Evolutionary conservation across 164 flowering plant genomes (phyloP), one percentile per base, ranked within the genome.

Genomic region (Umbellularia californica): DNA sequence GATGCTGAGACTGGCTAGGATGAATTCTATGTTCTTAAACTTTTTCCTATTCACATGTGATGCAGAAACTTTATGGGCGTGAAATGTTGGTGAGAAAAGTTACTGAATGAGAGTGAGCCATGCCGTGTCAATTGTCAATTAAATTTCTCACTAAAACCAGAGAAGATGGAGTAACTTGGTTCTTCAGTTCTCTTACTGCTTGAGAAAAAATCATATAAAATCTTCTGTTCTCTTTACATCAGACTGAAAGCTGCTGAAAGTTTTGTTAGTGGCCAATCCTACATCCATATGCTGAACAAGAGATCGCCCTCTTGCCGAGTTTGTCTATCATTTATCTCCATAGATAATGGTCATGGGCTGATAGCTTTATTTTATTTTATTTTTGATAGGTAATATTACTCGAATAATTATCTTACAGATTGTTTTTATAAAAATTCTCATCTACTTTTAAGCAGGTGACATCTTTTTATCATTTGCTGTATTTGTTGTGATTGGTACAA

Each of bases 21-120:
- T 28, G 69, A 15, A 67, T 67, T 12, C 9, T 27, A 6, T 14
- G 69, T 28, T 67, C 22, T 67, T 14, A 27, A 14, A 25, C n/a
- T 23, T 47, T 10, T 55, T 25, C n/a, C 69, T 67, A 17, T 67
- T 67, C n/a, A 28, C 28, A 13, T 67, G n/a, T 67, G 20, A 28
- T 68, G 64, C 83, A 82, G 85, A 81, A 77, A 41, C 72, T 75
- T 69, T 71, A 12, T 28, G 84, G 84, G 23, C 77, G 85, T 30
- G 67, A 27, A 47, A 13, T 84, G 30, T 50, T 84, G 69, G 87
- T 82, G 50, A 84, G 82, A 65, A 69, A 73, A 65, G 81, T 79
- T 50, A 22, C 67, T 15, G 73, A 72, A 20, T 78, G 60, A 73
- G 51, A 63, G 55, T 51, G 81, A 75, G 58, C 15, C 69, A 20